Percentiles rank a stretch among this genome's conserved stretches.
These are phyloP conservation scores for Lactarius pseudohatsudake DNA, from an alignment of 768 basidiomycete genomes.

Conservation along the genomic window DNA sequence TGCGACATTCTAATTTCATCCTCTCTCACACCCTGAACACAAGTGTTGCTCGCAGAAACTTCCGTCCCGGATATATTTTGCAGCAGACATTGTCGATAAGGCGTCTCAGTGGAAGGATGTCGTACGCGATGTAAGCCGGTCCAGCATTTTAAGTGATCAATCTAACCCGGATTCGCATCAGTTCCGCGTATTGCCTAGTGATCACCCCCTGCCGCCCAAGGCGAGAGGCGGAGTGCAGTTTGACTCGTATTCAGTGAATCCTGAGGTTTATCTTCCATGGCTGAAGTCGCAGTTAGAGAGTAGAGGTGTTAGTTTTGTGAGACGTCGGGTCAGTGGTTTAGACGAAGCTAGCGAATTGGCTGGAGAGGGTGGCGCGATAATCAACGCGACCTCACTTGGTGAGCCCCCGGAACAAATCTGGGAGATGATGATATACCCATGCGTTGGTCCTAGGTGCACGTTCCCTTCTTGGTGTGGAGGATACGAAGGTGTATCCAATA, in stretches of 20 bases:
- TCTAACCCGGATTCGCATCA: not conserved
- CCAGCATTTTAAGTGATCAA: not conserved
- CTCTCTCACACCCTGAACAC: not conserved
- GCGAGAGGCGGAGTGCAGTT: slow-evolving; percentile 43
- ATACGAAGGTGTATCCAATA: slow-evolving; percentile 69
- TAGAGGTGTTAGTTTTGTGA: slow-evolving; percentile 46
- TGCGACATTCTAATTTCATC: slow-evolving; percentile 28
- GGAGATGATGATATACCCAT: slow-evolving; percentile 1
- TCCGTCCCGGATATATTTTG: slow-evolving; percentile 40
- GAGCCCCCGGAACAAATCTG: slow-evolving; percentile 18
- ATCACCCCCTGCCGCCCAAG: slow-evolving; percentile 38
- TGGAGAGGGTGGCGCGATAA: slow-evolving; percentile 41
- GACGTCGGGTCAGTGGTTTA: slow-evolving; percentile 43
- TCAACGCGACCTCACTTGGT: slow-evolving; percentile 62
- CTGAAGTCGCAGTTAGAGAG: slow-evolving; percentile 42
- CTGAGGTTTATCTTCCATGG: slow-evolving; percentile 51
- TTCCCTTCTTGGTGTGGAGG: slow-evolving; percentile 79
- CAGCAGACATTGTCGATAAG: slow-evolving; percentile 26
- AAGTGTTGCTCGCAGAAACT: slow-evolving; percentile 35
- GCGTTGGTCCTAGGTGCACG: slow-evolving; percentile 49
- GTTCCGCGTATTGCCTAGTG: slow-evolving; percentile 32
- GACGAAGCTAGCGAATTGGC: slow-evolving; percentile 47
- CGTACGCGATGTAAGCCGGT: slow-evolving; percentile 39
- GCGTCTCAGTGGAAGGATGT: slow-evolving; percentile 42
- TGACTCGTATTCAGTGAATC: slow-evolving; percentile 50